These are phyloP conservation scores for Cryphonectria radicalis DNA, from an alignment of 2,329 filamentous ascomycete genomes.

Conservation along the genomic window DNA sequence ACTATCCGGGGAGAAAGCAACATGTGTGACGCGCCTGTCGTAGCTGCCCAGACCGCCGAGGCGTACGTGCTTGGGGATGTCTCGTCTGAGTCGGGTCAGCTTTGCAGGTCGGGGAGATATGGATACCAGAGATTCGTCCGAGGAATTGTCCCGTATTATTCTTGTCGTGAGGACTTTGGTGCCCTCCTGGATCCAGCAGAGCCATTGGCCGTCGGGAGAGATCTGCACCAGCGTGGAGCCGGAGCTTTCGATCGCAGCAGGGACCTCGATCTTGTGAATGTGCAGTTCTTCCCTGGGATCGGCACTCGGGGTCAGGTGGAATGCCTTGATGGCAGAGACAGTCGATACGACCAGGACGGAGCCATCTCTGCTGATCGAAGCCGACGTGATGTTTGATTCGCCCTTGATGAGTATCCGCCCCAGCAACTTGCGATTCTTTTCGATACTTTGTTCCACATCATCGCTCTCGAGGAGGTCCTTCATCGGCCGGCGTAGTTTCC, in stretches of 20 bases:
- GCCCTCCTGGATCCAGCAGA: slow-evolving; percentile 66
- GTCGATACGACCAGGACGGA: slow-evolving; percentile 75
- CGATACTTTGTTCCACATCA: slow-evolving; percentile 47
- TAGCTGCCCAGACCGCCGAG: slow-evolving; percentile 76
- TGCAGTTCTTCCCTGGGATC: slow-evolving; percentile 63
- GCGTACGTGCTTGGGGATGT: slow-evolving; percentile 57
- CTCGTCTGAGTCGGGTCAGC: slow-evolving; percentile 57
- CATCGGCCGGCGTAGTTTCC: slow-evolving; percentile 60
- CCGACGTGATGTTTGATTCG: slow-evolving; percentile 80
- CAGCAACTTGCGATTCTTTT: slow-evolving; percentile 66
- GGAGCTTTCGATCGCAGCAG: slow-evolving; percentile 56
- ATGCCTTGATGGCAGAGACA: slow-evolving; percentile 74
- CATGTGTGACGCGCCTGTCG: slow-evolving; percentile 73
- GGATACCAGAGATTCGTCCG: slow-evolving; percentile 44
- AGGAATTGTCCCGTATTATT: slow-evolving; percentile 42
- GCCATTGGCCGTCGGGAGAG: slow-evolving; percentile 72
- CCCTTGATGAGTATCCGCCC: slow-evolving; percentile 71
- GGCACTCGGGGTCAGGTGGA: slow-evolving; percentile 63
- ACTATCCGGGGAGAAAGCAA: slow-evolving; percentile 80
- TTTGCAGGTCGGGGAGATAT: slow-evolving; percentile 49
- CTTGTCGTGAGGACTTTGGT: slow-evolving; percentile 60
- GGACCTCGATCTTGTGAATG: slow-evolving; percentile 71
- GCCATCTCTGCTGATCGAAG: slow-evolving; percentile 70
- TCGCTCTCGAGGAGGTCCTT: slow-evolving; percentile 51
- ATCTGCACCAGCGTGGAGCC: slow-evolving; percentile 74